phyloP scores from a whole-genome alignment of 192 early-diverging fungal genomes.

The Backusella luteola region DNA sequence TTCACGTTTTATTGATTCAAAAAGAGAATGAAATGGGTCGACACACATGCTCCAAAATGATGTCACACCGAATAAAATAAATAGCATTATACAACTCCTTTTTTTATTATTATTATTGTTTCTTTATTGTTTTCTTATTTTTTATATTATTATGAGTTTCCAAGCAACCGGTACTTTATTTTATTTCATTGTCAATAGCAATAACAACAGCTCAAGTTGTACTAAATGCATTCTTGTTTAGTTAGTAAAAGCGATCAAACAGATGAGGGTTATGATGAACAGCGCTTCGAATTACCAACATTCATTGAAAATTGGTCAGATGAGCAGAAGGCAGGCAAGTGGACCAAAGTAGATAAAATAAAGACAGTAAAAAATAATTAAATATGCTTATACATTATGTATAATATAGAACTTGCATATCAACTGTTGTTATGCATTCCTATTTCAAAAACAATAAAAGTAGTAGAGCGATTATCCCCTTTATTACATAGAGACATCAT shows the following conservation, averaged over 20 bases:
- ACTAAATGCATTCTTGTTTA: neutral
- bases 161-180: neutral
- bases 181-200: neutral
- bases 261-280: conserved; percentile 38
- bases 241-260: conserved; percentile 13
- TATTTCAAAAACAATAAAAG: conserved; percentile 36
- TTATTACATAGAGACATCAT: conserved; percentile 59
- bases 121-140: neutral
- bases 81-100: neutral
- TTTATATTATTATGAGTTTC: neutral
- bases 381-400: neutral
- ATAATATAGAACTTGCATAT: conserved; percentile 50
- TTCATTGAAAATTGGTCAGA: conserved; percentile 43
- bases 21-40: neutral
- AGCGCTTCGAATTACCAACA: conserved; percentile 41
- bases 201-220: neutral
- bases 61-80: conserved; percentile 9
- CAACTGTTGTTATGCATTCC: conserved; percentile 56
- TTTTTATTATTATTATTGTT: neutral
- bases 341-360: neutral
- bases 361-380: neutral
- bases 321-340: conserved; percentile 48
- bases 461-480: conserved; percentile 47
- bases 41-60: neutral
- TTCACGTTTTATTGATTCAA: conserved; percentile 6